These are phyloP conservation scores for Baorangia bicolor DNA, from an alignment of 768 basidiomycete species.

Conservation along the genomic window DNA sequence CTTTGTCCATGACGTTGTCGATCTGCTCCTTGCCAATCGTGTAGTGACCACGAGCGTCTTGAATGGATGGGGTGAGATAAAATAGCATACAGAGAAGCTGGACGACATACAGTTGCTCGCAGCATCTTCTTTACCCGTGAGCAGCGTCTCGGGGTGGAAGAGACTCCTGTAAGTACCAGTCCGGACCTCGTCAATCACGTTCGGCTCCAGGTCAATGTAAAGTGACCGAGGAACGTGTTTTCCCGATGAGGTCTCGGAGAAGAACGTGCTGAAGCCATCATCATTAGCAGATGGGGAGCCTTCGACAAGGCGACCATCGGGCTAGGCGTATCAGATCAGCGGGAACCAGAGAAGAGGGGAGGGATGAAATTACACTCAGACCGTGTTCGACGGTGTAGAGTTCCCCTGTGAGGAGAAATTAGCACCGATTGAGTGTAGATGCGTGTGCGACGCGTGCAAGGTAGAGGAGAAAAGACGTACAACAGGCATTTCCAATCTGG, in stretches of 20 bases:
- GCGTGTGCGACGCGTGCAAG: slow-evolving; percentile 14
- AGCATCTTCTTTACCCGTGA: slow-evolving; percentile 99
- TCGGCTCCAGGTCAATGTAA: slow-evolving; percentile 96
- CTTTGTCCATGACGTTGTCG: slow-evolving; percentile 93
- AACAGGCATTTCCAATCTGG: slow-evolving; percentile 98
- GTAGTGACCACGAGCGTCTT: slow-evolving; percentile 97
- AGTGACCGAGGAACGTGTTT: slow-evolving; percentile 98
- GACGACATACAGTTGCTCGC: slow-evolving; percentile 89
- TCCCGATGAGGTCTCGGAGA: slow-evolving; percentile 94
- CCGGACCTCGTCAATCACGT: slow-evolving; percentile 96
- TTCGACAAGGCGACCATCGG: slow-evolving; percentile 89
- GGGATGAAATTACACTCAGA: slow-evolving; percentile 64
- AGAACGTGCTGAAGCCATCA: slow-evolving; percentile 98
- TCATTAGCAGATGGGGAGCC: slow-evolving; percentile 73
- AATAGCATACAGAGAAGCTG: background rate
- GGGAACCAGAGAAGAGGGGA: slow-evolving; percentile 2
- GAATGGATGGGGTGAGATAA: slow-evolving; percentile 3
- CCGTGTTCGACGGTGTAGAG: slow-evolving; percentile 99
- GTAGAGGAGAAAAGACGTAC: slow-evolving; percentile 52
- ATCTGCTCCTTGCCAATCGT: slow-evolving; percentile 98
- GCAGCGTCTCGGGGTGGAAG: slow-evolving; percentile 98
- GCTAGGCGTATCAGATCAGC: slow-evolving; percentile 49
- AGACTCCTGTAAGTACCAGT: slow-evolving; percentile 94
- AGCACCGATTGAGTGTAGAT: slow-evolving; percentile 9
- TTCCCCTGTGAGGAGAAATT: slow-evolving; percentile 66